Conservation (phyloP, 2,329 filamentous ascomycete genomes). For the Didymella arachidicola region DNA sequence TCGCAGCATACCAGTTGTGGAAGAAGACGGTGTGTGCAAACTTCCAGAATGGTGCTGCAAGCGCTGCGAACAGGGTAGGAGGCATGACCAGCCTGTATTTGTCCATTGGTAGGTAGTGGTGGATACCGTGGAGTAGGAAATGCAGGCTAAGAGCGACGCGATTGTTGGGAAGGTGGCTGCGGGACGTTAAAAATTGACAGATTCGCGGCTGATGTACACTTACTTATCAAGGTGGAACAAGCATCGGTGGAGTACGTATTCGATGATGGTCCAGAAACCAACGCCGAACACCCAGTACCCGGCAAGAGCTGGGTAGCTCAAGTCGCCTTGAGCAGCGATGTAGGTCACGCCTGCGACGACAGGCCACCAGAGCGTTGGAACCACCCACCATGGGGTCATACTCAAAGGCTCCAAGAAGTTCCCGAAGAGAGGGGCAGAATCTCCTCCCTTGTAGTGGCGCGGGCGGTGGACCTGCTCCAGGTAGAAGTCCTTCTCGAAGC, state of each 20-base stretch:
- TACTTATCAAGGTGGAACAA: conserved; percentile 95
- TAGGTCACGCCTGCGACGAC: conserved; percentile 75
- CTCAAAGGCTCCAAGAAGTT: conserved; percentile 98
- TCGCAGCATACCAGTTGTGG: conserved; percentile 83
- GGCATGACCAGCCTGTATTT: conserved; percentile 97
- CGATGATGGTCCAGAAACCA: conserved; percentile 84
- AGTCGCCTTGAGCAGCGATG: conserved; percentile 65
- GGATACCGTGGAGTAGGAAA: conserved; percentile 94
- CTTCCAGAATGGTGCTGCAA: conserved; percentile 92
- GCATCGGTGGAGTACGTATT: conserved; percentile 88
- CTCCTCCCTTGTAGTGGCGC: conserved; percentile 92
- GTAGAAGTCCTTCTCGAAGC: conserved; percentile 95
- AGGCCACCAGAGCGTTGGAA: conserved; percentile 88
- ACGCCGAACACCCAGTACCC: conserved; percentile 75
- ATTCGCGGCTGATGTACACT: conserved; percentile 47
- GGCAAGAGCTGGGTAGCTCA: conserved; percentile 58
- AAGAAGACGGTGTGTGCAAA: conserved; percentile 83
- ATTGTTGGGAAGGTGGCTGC: conserved; percentile 87
- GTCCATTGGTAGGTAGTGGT: conserved; percentile 99
- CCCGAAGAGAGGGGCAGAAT: conserved; percentile 91
- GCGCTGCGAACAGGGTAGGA: conserved; percentile 80
- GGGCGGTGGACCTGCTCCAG: conserved; percentile 95
- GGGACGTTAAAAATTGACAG: conserved; percentile 32
- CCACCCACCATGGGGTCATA: conserved; percentile 92
- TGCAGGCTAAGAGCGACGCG: conserved; percentile 84